These are phyloP conservation scores for Monosporascus sp. DNA, from an alignment of 2,329 filamentous ascomycete species.

Conservation along the genomic window DNA sequence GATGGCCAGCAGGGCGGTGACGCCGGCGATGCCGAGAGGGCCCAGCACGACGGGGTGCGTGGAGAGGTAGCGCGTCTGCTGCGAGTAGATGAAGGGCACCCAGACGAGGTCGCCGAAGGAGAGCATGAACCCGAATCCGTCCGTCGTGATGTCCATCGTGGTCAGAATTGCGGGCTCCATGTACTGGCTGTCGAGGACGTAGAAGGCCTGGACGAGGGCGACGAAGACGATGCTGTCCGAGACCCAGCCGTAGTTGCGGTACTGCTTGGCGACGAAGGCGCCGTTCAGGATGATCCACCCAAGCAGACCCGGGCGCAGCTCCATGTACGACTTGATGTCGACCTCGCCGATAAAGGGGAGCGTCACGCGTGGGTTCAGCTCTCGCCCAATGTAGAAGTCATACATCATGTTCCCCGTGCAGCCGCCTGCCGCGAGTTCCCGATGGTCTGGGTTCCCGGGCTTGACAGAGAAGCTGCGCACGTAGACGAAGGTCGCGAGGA, in stretches of 20 bases:
- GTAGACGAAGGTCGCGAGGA: slow-evolving; percentile 74
- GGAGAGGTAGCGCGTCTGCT: slow-evolving; percentile 79
- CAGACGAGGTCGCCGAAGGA: slow-evolving; percentile 88
- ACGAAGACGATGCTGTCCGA: slow-evolving; percentile 83
- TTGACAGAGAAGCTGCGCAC: slow-evolving; percentile 76
- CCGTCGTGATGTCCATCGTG: slow-evolving; percentile 88
- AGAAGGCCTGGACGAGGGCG: slow-evolving; percentile 70
- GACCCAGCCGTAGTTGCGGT: slow-evolving; percentile 74
- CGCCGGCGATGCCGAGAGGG: slow-evolving; percentile 54
- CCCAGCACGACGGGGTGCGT: slow-evolving; percentile 78
- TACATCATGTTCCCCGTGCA: slow-evolving; percentile 81
- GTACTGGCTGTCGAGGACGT: slow-evolving; percentile 77
- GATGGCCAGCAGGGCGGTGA: slow-evolving; percentile 59
- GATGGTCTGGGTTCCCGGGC: slow-evolving; percentile 62
- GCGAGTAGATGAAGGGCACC: slow-evolving; percentile 84
- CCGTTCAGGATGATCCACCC: slow-evolving; percentile 85
- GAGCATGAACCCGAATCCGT: slow-evolving; percentile 95
- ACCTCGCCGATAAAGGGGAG: slow-evolving; percentile 77
- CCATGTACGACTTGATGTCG: slow-evolving; percentile 85
- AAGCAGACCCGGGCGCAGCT: slow-evolving; percentile 86
- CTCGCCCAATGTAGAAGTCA: slow-evolving; percentile 94
- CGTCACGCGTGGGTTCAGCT: slow-evolving; percentile 81
- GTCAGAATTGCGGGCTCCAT: slow-evolving; percentile 87
- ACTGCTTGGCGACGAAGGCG: slow-evolving; percentile 81
- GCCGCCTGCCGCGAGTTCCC: slow-evolving; percentile 77